These are phyloP conservation scores for Kwoniella dendrophila DNA, from an alignment of 768 basidiomycete genomes.

Conservation along the genomic window DNA sequence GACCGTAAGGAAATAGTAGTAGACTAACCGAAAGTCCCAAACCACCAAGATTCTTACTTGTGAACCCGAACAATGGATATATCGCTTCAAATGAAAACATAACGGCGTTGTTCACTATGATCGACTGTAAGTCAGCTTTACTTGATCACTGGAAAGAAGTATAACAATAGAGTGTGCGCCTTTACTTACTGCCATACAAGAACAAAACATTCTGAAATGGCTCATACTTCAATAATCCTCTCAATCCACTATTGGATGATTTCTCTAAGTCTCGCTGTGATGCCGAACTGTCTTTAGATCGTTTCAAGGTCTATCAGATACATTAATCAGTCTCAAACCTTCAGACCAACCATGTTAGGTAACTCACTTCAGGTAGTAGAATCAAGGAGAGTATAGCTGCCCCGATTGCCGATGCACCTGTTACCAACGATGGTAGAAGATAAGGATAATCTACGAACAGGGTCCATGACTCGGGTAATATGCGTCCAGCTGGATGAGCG, in stretches of 20 bases:
- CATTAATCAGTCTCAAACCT: background rate
- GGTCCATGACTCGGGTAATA: constrained; percentile 29
- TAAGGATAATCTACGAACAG: constrained; percentile 36
- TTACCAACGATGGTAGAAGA: constrained; percentile 35
- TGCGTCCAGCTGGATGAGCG: constrained; percentile 33
- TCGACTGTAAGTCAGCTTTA: background rate
- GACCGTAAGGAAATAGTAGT: background rate
- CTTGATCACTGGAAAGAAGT: background rate
- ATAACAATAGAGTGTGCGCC: background rate
- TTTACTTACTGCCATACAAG: constrained; percentile 36
- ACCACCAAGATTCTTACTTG: constrained; percentile 38
- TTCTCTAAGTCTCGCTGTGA: constrained; percentile 18
- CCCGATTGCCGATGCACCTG: constrained; percentile 28
- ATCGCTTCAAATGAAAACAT: constrained; percentile 41
- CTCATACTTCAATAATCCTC: constrained; percentile 24
- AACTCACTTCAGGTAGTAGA: constrained; percentile 31
- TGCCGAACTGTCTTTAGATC: constrained; percentile 7
- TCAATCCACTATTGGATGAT: constrained; percentile 14
- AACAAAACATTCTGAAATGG: constrained; percentile 39
- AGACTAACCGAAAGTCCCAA: constrained; percentile 35
- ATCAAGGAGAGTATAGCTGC: constrained; percentile 18
- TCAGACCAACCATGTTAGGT: background rate
- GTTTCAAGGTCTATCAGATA: constrained; percentile 27
- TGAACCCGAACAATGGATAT: constrained; percentile 44
- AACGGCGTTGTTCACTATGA: constrained; percentile 35